Conservation (phyloP, 345 rosid species). For the Gossypioides kirkii region DNA sequence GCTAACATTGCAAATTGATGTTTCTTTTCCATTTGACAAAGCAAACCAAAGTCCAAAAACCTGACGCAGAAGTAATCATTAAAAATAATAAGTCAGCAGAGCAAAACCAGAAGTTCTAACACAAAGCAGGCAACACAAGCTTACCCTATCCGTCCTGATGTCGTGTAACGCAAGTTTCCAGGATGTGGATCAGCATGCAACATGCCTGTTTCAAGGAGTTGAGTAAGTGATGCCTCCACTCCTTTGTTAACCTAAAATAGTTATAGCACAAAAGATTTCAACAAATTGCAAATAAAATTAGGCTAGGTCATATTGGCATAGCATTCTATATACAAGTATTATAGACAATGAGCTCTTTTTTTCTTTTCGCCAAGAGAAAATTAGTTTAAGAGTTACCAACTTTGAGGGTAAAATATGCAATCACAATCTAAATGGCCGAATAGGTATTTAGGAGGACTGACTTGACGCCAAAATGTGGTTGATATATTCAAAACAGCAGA, state of each 20-base stretch:
- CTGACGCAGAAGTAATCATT: conserved; percentile 36
- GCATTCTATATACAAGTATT: background rate
- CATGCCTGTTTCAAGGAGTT: conserved; percentile 90
- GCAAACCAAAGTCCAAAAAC: conserved; percentile 91
- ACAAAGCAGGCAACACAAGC: conserved; percentile 13
- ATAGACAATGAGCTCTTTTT: background rate
- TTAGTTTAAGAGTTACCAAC: background rate
- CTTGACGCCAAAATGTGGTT: background rate
- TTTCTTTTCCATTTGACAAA: conserved; percentile 87
- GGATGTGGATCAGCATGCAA: conserved; percentile 99
- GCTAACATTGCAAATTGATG: conserved; percentile 95
- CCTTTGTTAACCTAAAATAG: conserved; percentile 77
- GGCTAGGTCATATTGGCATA: background rate
- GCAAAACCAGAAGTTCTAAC: conserved; percentile 11
- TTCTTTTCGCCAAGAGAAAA: background rate
- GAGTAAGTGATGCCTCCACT: conserved; percentile 84
- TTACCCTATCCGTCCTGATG: conserved; percentile 89
- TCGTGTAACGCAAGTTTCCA: conserved; percentile 80
- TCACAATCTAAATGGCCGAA: background rate
- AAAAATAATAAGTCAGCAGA: conserved; percentile 14
- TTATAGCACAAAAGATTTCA: conserved; percentile 6
- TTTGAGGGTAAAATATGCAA: background rate
- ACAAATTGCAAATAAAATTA: conserved; percentile 13
- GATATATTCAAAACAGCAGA: background rate
- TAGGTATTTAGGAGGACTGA: background rate